Conservation (phyloP, 2,329 filamentous ascomycete species). For the Coniochaeta sp. region DNA sequence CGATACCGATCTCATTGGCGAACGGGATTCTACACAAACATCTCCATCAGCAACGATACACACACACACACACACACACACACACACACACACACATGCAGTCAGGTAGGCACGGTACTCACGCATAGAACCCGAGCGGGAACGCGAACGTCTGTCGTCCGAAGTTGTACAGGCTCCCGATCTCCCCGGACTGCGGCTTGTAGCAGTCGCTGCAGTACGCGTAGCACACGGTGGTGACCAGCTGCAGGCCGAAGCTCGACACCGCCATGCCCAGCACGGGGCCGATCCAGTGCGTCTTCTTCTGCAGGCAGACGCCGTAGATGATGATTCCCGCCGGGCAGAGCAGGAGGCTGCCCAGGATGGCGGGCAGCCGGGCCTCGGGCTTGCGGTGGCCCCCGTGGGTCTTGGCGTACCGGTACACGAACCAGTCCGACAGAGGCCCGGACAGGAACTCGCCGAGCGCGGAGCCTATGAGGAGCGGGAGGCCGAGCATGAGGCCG, state of each 20-base stretch:
- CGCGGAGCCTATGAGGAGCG: constrained; percentile 6
- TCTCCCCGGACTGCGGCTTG: constrained; percentile 13
- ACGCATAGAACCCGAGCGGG: constrained; percentile 5
- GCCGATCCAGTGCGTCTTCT: constrained; percentile 9
- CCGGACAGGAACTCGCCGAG: constrained; percentile 7
- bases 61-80: too few relatives aligned
- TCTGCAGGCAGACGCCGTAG: constrained; percentile 12
- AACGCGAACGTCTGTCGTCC: constrained; percentile 5
- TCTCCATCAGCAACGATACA: background rate
- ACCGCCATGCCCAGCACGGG: constrained; percentile 10
- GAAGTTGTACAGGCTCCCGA: constrained; percentile 7
- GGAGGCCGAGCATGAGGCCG: constrained; percentile 7
- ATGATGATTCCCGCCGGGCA: constrained; percentile 13
- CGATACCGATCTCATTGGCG: constrained; percentile 4
- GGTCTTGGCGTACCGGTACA: constrained; percentile 3
- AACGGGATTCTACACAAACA: constrained; percentile 2
- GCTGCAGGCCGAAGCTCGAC: constrained; percentile 9
- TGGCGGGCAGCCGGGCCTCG: constrained; percentile 5
- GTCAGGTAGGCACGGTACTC: background rate
- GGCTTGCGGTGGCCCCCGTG: constrained; percentile 7
- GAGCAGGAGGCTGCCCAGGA: constrained; percentile 6
- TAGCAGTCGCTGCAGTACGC: constrained; percentile 13
- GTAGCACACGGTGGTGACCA: constrained; percentile 11
- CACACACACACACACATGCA: too few relatives aligned
- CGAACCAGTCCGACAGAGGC: constrained; percentile 5